Evolutionary conservation across 345 rosid genomes (phyloP).

Genomic region (Bruguiera sexangula): DNA sequence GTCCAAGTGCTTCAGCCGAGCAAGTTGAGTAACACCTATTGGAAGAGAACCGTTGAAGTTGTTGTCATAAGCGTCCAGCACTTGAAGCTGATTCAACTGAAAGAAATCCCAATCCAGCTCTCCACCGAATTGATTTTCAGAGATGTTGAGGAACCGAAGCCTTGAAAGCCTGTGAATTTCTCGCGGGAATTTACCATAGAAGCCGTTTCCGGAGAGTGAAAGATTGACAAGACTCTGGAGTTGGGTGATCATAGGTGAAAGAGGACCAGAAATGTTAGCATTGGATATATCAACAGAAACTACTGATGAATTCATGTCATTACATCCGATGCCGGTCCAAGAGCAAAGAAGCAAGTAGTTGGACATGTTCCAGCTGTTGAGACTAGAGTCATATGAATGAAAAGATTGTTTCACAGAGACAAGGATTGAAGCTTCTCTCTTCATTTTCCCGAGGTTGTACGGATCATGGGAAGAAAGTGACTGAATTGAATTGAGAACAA

Average conservation of each 20-base stretch:
- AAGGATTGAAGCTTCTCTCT: constrained; percentile 52
- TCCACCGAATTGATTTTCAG: constrained; percentile 52
- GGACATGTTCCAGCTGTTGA: constrained; percentile 47
- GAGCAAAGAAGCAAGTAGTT: constrained; percentile 49
- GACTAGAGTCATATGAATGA: constrained; percentile 42
- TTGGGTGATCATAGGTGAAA: constrained; percentile 47
- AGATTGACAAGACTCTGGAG: constrained; percentile 38
- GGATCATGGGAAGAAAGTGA: constrained; percentile 31
- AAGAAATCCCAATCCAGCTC: constrained; percentile 49
- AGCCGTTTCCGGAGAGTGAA: constrained; percentile 41
- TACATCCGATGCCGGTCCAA: constrained; percentile 52
- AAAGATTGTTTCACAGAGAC: constrained; percentile 50
- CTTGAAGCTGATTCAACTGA: constrained; percentile 33
- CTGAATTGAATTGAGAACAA: constrained; percentile 18
- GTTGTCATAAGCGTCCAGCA: constrained; percentile 55
- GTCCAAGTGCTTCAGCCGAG: constrained; percentile 46
- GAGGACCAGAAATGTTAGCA: constrained; percentile 53
- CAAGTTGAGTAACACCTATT: constrained; percentile 31
- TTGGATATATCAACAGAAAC: constrained; percentile 51
- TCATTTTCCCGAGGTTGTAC: constrained; percentile 22
- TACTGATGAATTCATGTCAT: constrained; percentile 35
- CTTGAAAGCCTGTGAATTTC: constrained; percentile 37
- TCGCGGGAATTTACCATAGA: constrained; percentile 35
- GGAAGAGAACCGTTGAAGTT: constrained; percentile 53
- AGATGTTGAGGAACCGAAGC: constrained; percentile 48